These are phyloP conservation scores for Oryza australiensis DNA, from an alignment of 176 grass and related monocot species.

Conservation along the genomic window DNA sequence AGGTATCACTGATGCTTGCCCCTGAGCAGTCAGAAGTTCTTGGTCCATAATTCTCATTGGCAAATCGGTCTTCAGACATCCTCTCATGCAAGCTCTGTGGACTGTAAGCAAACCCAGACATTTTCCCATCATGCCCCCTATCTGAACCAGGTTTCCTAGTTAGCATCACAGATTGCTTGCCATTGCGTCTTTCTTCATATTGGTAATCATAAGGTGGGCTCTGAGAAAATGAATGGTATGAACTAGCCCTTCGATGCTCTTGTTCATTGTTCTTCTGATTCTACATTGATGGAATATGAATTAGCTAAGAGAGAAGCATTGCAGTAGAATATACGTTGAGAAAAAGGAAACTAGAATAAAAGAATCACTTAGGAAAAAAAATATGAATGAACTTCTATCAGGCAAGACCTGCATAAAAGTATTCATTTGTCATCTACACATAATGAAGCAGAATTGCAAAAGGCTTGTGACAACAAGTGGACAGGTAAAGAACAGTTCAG, in stretches of 20 bases:
- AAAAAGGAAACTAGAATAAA: background rate
- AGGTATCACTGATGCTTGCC: constrained; percentile 46
- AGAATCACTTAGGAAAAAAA: background rate
- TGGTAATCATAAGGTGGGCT: constrained; percentile 87
- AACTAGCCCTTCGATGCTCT: constrained; percentile 79
- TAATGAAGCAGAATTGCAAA: background rate
- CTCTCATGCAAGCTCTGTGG: constrained; percentile 58
- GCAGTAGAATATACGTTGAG: background rate
- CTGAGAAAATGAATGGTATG: constrained; percentile 89
- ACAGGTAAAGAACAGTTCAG: background rate
- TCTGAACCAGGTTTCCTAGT: constrained; percentile 94
- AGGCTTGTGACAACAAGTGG: background rate
- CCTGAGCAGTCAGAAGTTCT: constrained; percentile 63
- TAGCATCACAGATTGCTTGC: constrained; percentile 58
- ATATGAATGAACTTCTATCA: background rate
- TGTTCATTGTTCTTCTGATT: constrained; percentile 68
- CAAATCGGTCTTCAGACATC: constrained; percentile 57
- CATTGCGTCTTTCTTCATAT: constrained; percentile 73
- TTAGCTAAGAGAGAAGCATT: constrained; percentile 7
- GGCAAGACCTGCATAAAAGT: background rate
- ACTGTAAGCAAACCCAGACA: constrained; percentile 59
- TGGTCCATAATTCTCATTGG: constrained; percentile 48
- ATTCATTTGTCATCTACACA: background rate
- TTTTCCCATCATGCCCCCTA: constrained; percentile 61
- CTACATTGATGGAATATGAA: constrained; percentile 38